phyloP scores from a whole-genome alignment of 768 basidiomycete species.

The Macrolepiota fuliginosa region DNA sequence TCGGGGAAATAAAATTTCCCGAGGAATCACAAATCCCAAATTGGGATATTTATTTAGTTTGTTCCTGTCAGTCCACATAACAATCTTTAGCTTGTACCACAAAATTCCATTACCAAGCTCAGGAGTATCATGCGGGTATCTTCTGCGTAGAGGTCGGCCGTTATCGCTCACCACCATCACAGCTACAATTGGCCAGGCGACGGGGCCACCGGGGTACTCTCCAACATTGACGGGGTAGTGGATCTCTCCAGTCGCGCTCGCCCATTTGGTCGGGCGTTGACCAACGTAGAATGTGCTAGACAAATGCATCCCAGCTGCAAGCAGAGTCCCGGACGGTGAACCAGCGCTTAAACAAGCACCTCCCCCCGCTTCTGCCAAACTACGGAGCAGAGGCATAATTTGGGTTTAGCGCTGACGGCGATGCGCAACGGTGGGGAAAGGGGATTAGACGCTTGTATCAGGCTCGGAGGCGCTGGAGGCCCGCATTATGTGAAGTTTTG shows the following conservation, averaged over 20 bases:
- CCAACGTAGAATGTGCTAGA: slow-evolving; percentile 21
- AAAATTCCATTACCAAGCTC: neutral
- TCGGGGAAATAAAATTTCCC: slow-evolving; percentile 18
- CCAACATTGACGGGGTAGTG: slow-evolving; percentile 33
- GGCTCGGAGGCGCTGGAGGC: too few species aligned
- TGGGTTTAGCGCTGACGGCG: too few species aligned
- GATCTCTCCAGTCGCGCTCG: slow-evolving; percentile 32
- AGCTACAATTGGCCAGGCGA: slow-evolving; percentile 4
- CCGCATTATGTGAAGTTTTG: too few species aligned
- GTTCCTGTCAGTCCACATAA: neutral
- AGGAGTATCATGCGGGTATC: slow-evolving; percentile 10
- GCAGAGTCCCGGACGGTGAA: slow-evolving; percentile 7
- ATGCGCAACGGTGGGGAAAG: too few species aligned
- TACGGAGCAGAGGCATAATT: slow-evolving; percentile 45
- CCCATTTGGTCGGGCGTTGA: neutral
- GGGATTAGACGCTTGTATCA: too few species aligned
- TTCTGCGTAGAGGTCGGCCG: slow-evolving; percentile 4
- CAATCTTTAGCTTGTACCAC: neutral
- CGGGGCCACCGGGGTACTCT: slow-evolving; percentile 29
- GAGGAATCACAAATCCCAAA: slow-evolving; percentile 33
- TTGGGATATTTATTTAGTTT: slow-evolving; percentile 26
- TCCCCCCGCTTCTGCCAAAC: slow-evolving; percentile 44
- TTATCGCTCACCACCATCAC: slow-evolving; percentile 39
- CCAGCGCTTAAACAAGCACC: slow-evolving; percentile 27
- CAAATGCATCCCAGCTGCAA: slow-evolving; percentile 31